phyloP scores from a whole-genome alignment of 129 eudicot species.

The Flaveria trinervia region DNA sequence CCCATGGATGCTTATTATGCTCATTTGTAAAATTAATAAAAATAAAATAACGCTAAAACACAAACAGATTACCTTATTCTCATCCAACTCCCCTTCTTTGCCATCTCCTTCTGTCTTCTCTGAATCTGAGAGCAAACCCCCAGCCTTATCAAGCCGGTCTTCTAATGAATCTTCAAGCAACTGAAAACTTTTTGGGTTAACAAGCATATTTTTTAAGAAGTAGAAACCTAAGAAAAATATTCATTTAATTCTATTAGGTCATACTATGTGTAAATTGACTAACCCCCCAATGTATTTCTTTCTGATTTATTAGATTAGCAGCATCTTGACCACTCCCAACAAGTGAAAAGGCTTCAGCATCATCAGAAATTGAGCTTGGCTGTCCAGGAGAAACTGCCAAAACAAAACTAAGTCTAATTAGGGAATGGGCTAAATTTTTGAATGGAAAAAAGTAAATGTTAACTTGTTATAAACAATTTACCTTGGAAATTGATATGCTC shows the following conservation, averaged over 20 bases:
- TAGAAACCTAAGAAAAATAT: background rate
- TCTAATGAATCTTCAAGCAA: conserved; percentile 93
- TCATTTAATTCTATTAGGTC: background rate
- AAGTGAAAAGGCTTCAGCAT: conserved; percentile 81
- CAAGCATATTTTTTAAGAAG: conserved; percentile 11
- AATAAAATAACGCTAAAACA: background rate
- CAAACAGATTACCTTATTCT: conserved; percentile 59
- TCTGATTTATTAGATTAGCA: conserved; percentile 84
- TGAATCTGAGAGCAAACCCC: conserved; percentile 66
- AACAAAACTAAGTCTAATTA: conserved; percentile 16
- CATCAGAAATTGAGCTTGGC: conserved; percentile 88
- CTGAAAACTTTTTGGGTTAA: conserved; percentile 39
- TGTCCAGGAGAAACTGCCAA: conserved; percentile 87
- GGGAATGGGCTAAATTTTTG: background rate
- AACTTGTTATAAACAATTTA: conserved; percentile 18
- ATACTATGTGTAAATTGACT: conserved; percentile 34
- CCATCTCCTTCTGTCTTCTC: conserved; percentile 82
- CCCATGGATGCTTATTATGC: conserved; percentile 9
- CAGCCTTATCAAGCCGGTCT: conserved; percentile 83
- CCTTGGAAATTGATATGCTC: conserved; percentile 93
- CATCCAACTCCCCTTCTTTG: conserved; percentile 86
- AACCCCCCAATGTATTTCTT: conserved; percentile 99
- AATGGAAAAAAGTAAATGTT: conserved; percentile 5
- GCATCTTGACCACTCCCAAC: conserved; percentile 92
- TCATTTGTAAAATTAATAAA: conserved; percentile 13